Evolutionary conservation across 352 stramenopile species (phyloP), one percentile per base, ranked within the genome.

Genomic region (Stramenopiles sp.): DNA sequence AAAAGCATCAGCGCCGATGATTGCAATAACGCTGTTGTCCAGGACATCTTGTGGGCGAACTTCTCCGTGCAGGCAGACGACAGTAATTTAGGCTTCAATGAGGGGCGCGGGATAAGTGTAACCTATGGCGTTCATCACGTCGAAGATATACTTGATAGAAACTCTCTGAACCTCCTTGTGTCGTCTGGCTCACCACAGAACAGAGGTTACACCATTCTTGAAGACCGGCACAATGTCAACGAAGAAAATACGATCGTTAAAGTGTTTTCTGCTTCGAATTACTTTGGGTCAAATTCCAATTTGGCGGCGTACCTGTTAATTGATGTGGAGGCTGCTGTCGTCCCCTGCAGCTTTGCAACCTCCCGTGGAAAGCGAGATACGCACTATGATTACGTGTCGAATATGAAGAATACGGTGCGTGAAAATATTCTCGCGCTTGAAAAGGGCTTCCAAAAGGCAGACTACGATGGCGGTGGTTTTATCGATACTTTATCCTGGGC

Each of bases 41-140:
- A 71, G 35, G 53, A 71, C 6, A 71, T 71, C 6, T 71, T 71
- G 35, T 71, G 53, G 53, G 35, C 31, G 33, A 33, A 71, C 6
- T 53, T 53, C 25, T 18, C 43, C 12, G 43, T 12, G 25, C 43
- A 18, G 25, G 6, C 2, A 6, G 33, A 31, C 35, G 2, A 31
- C 53, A 71, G 12, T 6, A n/a, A n/a, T n/a, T 35, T 71, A 2
- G 35, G 53, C 6, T 71, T 71, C 35, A 71, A 71, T 33, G 53
- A 71, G 35, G 6, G 1, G 4, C 2, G 53, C 1, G 53, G 53
- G 1, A 71, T 71, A 35, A 71, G 53, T 71, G 12, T 71, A 6
- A 6, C 35, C 31, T 71, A 71, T 6, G 53, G 35, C 53, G 12
- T 6, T 6, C 6, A 2, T 2, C 53, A 71, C 35, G 53, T 71